Base-by-base conservation (phyloP, 345 rosid genomes). In the Eucalyptus polyanthemos region DNA sequence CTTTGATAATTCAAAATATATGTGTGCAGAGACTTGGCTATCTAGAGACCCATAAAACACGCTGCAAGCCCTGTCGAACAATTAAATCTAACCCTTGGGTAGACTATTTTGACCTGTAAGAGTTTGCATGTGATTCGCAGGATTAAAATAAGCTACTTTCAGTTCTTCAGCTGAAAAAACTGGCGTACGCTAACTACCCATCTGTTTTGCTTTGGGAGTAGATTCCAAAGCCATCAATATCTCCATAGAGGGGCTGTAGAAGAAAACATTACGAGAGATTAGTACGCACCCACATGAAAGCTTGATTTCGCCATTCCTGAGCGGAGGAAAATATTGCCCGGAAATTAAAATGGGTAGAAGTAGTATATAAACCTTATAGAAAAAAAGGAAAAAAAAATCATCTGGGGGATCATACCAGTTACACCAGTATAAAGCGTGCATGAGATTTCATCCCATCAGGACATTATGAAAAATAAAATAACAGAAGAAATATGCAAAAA, bases 201-300 rank as follows among this genome's bases (percentile, higher is more conserved):
- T 97, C 87, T 96, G 94, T 92, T 97, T 98, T 87, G 99, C 98
- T 90, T 97, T 92, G 92, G 95, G 98, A 89, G 97, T 98, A 93
- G 96, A 96, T 94, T 96, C 95, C 80, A 98, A 93, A 50, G 99
- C 96, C 89, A 95, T 96, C 10, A 95, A 94, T 49, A 98, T 98
- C 93, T 98, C 99, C 24, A 96, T 94, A 87, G 97, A 95, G 90
- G 96, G 95, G 91, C 98, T 97, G 93, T 90, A 91, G 88, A 89
- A 92, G 16, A 62, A 62, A 8, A 34, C 13, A 3, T 69, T 9
- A 21, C 8, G 45, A 19, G 81, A 37, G 72, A 72, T 19, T 17
- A 17, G 11, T 7, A 37, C 3, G 81, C 6, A 9, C 14, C 81
- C 45, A 3, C 8, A 34, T 72, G 81, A 1, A 72, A 72, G 11